Base-by-base conservation (phyloP, 306 rosid species). In the Fragaria nilgerrensis region DNA sequence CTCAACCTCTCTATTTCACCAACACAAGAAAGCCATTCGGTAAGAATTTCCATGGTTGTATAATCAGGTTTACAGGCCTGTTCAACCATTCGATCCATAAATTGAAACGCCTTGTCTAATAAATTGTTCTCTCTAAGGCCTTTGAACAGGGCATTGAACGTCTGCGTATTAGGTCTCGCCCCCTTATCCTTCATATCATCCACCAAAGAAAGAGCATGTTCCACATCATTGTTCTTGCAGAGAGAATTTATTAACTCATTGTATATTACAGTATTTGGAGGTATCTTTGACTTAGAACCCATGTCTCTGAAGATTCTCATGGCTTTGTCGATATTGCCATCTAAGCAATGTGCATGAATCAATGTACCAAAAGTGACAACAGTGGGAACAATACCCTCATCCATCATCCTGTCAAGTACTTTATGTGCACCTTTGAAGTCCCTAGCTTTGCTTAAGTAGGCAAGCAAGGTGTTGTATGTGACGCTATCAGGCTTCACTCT, bases 391-490 rank as follows among this genome's bases (percentile, higher is more conserved):
- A 81, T 72, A 47, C 90, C 96, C 56, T 85, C 90, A 17, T 70
- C 9, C 32, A 66, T 76, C 96, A 94, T 94, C 86, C 82, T 89
- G 78, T 77, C 80, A 87, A 90, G 69, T 70, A 91, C 44, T 75
- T 58, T 70, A 61, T 50, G 72, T 3, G 93, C 89, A 48, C 56
- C 69, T 70, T 44, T 64, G 41, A 87, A 83, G 68, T 88, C 88
- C 76, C 98, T 92, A 53, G 58, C 61, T 81, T 86, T 87, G 81
- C 91, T 73, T 1, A 87, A 88, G 82, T 78, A 82, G 47, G 93
- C 84, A 76, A 94, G 84, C 83, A 94, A 47, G 20, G 90, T 90
- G 85, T 94, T 94, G 80, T 94, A 94, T 6, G 98, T 91, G 55
- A 89, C 76, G n/a, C 25, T 81, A 68, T 94, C 94, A 5, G 91